Base-by-base conservation (phyloP, 176 grass and related monocot species). In the Ananas comosus region DNA sequence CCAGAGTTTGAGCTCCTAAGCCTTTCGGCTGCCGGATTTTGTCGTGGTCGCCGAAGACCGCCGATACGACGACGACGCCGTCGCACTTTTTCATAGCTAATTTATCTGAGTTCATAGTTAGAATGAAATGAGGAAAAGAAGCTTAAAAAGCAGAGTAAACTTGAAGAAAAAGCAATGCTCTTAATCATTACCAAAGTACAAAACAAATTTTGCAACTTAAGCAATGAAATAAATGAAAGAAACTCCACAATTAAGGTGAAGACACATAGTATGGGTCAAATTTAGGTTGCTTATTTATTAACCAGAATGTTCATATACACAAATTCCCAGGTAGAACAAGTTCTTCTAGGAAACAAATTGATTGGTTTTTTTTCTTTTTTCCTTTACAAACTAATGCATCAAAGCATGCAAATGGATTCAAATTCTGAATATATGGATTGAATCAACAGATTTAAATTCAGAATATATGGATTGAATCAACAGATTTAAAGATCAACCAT, bases 21-120 rank as follows among this genome's bases (percentile, higher is more conserved):
- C 87, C 89, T 77, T 71, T 87, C 1, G 89, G 89, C 25, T 99
- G 94, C 51, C 94, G 87, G 76, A 99, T 83, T 81, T 99, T 99
- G 80, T 99, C 90, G 33, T 99, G 58, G 80, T 99, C 80, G 66
- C 83, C 80, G 16, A 93, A 74, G 66, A 99, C 82, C n/a, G 90
- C 89, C n/a, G 90, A 93, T 21, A 65, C 84, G 7, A 99, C 78
- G 33, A 91, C 94, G 64, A 93, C 50, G 50, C 84, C 90, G 6
- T 17, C 64, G 82, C 89, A 93, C 10, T 63, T 76, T 18, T 91
- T 78, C 94, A 99, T 99, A 3, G 82, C 84, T 51, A 80, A 65
- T 64, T 66, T 90, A 65, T 93, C 94, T 99, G 81, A 50, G 52
- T 79, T 17, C 27, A 42, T 75, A 14, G 47, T 0, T 10, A 16